These are phyloP conservation scores for Simmondsia chinensis DNA, from an alignment of 148 eudicot genomes.

Conservation along the genomic window DNA sequence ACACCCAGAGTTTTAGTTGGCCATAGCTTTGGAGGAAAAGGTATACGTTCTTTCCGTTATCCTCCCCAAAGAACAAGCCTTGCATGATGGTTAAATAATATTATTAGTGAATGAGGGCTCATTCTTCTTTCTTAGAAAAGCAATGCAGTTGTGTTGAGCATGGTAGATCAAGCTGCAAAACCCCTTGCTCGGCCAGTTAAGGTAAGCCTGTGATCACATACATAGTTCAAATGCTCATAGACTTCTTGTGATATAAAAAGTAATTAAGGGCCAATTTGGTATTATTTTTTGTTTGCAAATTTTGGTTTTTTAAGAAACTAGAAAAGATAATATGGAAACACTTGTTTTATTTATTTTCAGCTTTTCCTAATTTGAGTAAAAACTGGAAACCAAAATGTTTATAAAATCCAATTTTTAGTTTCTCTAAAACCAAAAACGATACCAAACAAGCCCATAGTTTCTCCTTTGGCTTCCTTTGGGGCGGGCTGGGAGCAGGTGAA, in stretches of 20 bases:
- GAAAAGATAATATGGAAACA: no score
- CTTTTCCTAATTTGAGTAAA: no score
- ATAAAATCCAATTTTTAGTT: no score
- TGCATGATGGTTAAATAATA: background rate
- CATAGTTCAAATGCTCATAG: background rate
- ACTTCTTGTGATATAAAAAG: background rate
- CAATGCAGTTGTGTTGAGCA: conserved; percentile 83
- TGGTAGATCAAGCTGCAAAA: conserved; percentile 93
- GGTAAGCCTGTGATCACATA: conserved; percentile 29
- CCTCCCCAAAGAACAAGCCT: background rate
- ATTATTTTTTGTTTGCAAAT: no score
- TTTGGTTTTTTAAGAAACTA: no score
- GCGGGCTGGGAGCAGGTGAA: background rate
- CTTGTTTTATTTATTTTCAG: no score
- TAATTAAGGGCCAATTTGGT: no score
- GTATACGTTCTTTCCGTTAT: conserved; percentile 24
- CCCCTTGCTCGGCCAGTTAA: conserved; percentile 88
- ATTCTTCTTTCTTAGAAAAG: conserved; percentile 10
- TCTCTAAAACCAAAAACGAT: no score
- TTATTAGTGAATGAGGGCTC: conserved; percentile 7
- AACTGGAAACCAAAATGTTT: no score
- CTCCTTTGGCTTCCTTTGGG: background rate
- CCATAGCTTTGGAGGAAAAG: conserved; percentile 98
- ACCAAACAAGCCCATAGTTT: no score
- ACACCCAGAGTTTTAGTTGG: conserved; percentile 85